Conservation (phyloP, 176 grass and related monocot species). For the Ananas comosus region DNA sequence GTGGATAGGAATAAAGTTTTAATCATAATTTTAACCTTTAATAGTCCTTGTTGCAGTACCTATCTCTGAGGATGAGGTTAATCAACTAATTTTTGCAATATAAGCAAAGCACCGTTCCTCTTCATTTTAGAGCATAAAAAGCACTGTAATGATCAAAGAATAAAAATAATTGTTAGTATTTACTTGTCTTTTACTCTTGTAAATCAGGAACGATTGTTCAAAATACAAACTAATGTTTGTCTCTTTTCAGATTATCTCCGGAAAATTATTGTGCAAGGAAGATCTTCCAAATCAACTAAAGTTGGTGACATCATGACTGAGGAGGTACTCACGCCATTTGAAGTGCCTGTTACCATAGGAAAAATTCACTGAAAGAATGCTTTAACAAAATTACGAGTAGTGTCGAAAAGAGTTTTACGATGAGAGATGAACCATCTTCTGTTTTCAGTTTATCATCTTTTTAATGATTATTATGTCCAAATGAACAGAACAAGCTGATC, state of each 20-base stretch:
- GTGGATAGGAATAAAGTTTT: background rate
- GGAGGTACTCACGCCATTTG: constrained; percentile 40
- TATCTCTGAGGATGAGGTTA: background rate
- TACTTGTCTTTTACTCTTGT: background rate
- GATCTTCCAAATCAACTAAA: constrained; percentile 98
- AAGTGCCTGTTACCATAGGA: background rate
- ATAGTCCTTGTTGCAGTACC: background rate
- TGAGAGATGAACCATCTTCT: background rate
- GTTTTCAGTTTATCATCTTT: background rate
- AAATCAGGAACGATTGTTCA: background rate
- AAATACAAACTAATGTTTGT: background rate
- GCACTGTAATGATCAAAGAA: background rate
- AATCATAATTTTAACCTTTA: background rate
- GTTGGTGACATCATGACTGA: constrained; percentile 99
- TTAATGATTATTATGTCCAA: constrained; percentile 3
- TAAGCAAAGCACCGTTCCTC: background rate
- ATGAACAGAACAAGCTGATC: constrained; percentile 79
- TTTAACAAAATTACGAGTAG: background rate
- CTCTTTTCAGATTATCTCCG: constrained; percentile 82
- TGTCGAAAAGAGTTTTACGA: background rate
- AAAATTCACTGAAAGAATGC: background rate
- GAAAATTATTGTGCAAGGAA: constrained; percentile 96
- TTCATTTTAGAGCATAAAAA: background rate
- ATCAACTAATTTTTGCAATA: background rate
- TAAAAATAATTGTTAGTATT: background rate